Evolutionary conservation across 306 rosid species (phyloP).

Genomic region (Potentilla sterilis): DNA sequence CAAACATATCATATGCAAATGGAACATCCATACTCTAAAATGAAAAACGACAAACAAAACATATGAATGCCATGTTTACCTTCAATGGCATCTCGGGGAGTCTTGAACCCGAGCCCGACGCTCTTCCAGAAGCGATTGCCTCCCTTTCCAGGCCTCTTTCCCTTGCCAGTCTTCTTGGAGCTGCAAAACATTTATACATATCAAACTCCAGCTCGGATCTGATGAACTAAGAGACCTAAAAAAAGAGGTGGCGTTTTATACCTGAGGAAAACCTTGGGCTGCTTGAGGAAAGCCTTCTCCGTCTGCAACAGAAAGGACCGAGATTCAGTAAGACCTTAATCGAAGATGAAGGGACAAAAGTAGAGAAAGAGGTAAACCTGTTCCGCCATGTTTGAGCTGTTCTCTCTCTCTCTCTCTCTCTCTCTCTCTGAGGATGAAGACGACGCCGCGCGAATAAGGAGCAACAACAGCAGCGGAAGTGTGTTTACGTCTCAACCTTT

Average conservation of each 20-base stretch:
- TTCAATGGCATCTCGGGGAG: constrained; percentile 62
- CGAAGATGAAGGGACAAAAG: not conserved
- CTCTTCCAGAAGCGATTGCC: constrained; percentile 57
- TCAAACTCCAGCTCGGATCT: no score
- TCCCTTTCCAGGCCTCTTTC: constrained; percentile 64
- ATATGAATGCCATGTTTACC: constrained; percentile 21
- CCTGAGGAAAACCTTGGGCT: constrained; percentile 72
- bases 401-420: no score
- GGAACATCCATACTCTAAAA: not conserved
- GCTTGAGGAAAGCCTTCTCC: constrained; percentile 74
- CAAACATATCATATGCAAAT: not conserved
- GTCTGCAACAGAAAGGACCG: constrained; percentile 35
- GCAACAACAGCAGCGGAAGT: not conserved
- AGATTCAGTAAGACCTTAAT: not conserved
- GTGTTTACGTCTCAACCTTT: not conserved
- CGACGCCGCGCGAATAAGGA: constrained; percentile 10
- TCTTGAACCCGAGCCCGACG: constrained; percentile 59
- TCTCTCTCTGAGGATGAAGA: not conserved
- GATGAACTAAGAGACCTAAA: not conserved
- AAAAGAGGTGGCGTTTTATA: constrained; percentile 23
- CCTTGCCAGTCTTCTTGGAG: constrained; percentile 57
- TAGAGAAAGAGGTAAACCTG: constrained; percentile 34
- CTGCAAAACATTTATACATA: constrained; percentile 12
- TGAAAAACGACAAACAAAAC: not conserved
- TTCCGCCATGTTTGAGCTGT: constrained; percentile 52